phyloP scores from a whole-genome alignment of 164 flowering plant genomes.

The Dillenia suffruticosa region DNA sequence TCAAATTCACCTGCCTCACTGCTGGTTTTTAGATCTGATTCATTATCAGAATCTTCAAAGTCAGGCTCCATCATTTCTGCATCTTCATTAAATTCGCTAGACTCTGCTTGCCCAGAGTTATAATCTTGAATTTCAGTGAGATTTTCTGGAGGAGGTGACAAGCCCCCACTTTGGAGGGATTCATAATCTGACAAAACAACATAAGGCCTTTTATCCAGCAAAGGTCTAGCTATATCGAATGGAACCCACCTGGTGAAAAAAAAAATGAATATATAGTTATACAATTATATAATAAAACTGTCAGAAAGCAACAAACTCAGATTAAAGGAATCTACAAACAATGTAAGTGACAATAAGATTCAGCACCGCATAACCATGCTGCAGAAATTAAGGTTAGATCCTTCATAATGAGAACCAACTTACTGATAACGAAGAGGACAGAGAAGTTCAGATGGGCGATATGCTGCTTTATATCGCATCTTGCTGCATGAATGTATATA shows the following conservation, averaged over 20 bases:
- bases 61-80: constrained; percentile 50
- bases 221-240: constrained; percentile 57
- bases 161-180: constrained; percentile 31
- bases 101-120: constrained; percentile 27
- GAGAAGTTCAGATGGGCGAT: constrained; percentile 89
- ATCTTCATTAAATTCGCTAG: constrained; percentile 44
- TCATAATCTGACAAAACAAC: constrained; percentile 62
- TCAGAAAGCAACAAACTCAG: neutral
- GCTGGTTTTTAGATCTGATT: constrained; percentile 32
- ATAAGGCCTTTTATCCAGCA: constrained; percentile 64
- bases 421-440: constrained; percentile 91
- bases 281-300: neutral
- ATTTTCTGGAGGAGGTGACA: constrained; percentile 20
- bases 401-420: constrained; percentile 26
- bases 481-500: constrained; percentile 88
- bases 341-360: neutral
- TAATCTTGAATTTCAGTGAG: constrained; percentile 26
- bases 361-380: no score
- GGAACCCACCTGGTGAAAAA: constrained; percentile 73
- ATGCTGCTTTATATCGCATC: constrained; percentile 97
- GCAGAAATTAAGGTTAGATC: neutral
- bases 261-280: neutral
- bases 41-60: constrained; percentile 56
- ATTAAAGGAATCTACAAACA: neutral
- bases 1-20: constrained; percentile 17